phyloP scores from a whole-genome alignment of 257 asterid genomes.

The Capsicum rhomboideum region DNA sequence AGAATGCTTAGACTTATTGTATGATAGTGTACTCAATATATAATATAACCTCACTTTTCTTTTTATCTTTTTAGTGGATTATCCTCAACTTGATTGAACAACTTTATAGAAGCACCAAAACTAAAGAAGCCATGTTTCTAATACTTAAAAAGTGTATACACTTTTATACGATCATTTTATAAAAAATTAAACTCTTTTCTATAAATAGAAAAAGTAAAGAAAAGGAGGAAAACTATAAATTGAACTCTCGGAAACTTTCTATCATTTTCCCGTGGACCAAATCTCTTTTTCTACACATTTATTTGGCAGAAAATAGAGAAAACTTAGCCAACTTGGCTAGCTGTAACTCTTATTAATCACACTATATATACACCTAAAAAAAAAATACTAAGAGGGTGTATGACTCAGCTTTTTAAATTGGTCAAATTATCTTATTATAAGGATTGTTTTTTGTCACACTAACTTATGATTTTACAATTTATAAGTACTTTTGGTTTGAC shows the following conservation, averaged over 20 bases:
- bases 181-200: not conserved
- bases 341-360: not conserved
- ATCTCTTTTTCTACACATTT: not conserved
- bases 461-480: no score
- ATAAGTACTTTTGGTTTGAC: no score
- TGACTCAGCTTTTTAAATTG: not conserved
- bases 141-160: not conserved
- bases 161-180: not conserved
- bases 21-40: not conserved
- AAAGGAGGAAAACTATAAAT: not conserved
- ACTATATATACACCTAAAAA: not conserved
- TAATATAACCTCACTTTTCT: not conserved
- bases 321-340: not conserved
- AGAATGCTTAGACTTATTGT: not conserved
- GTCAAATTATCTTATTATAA: no score
- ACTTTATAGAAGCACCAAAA: not conserved
- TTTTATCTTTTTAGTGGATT: not conserved
- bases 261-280: not conserved
- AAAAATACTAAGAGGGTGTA: not conserved
- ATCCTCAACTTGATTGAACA: not conserved
- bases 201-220: not conserved
- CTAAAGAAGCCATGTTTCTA: not conserved
- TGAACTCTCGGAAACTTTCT: not conserved
- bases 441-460: no score
- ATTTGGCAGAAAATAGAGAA: not conserved